phyloP scores from a whole-genome alignment of 2,329 filamentous ascomycete genomes.

The Aspergillus sergii region DNA sequence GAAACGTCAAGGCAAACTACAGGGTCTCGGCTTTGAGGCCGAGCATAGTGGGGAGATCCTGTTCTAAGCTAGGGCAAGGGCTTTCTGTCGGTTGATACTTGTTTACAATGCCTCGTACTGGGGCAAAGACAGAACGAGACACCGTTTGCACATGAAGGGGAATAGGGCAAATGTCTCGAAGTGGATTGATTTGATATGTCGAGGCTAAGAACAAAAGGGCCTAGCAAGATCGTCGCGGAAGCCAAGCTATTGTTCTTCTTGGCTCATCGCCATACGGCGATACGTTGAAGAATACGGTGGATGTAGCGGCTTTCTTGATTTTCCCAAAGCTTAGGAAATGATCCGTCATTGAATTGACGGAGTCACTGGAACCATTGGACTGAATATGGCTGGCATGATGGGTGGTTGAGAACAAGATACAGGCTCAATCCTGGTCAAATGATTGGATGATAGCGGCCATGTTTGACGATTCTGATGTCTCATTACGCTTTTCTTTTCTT shows the following conservation, averaged over 20 bases:
- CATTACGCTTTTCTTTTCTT: conserved; percentile 23
- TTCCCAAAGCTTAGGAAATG: neutral
- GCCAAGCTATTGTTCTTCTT: neutral
- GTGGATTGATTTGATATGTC: conserved; percentile 2
- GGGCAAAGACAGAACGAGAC: neutral
- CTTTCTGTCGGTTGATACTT: conserved; percentile 1
- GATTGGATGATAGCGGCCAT: conserved; percentile 12
- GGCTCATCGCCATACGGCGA: neutral
- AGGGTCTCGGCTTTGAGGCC: conserved; percentile 81
- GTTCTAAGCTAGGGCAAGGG: conserved; percentile 52
- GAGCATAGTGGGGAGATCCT: conserved; percentile 78
- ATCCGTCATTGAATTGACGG: neutral
- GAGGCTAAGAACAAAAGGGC: neutral
- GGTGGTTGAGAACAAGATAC: conserved; percentile 1
- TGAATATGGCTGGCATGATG: neutral
- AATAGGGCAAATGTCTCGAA: neutral
- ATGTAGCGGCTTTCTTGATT: neutral
- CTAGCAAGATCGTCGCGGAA: neutral
- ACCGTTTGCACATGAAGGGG: neutral
- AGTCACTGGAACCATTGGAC: neutral
- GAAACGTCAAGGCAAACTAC: conserved; percentile 69
- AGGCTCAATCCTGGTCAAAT: neutral
- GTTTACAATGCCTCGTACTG: neutral
- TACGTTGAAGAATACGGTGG: neutral
- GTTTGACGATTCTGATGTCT: conserved; percentile 24